phyloP scores from a whole-genome alignment of 2,329 filamentous ascomycete genomes.

The Aspergillus quadrilineatus region DNA sequence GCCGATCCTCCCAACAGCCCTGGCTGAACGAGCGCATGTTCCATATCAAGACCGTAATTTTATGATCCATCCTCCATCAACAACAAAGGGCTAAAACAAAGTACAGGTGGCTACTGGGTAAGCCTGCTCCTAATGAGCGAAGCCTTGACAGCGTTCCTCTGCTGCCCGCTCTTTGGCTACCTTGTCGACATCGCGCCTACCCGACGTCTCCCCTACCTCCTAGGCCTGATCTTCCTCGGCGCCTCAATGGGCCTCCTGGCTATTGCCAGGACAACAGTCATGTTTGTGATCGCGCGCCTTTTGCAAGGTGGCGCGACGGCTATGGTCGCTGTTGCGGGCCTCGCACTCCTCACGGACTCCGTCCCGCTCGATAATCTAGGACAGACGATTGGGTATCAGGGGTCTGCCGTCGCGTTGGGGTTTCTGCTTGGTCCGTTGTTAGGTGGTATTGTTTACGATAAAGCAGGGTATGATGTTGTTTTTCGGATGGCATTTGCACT shows the following conservation, averaged over 20 bases:
- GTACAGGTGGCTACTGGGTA: conserved; percentile 30
- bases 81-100: not conserved
- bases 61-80: not conserved
- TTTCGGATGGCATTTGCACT: conserved; percentile 58
- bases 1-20: conserved; percentile 31
- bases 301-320: conserved; percentile 59
- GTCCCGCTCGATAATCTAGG: conserved; percentile 58
- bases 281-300: conserved; percentile 54
- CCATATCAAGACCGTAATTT: conserved; percentile 27
- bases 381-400: conserved; percentile 59
- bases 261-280: conserved; percentile 48
- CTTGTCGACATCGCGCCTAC: conserved; percentile 34
- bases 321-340: conserved; percentile 60
- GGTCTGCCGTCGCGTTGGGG: conserved; percentile 58
- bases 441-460: conserved; percentile 61
- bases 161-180: conserved; percentile 31
- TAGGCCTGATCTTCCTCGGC: conserved; percentile 54
- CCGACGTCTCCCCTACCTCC: conserved; percentile 58
- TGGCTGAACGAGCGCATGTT: conserved; percentile 25
- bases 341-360: conserved; percentile 60
- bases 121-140: conserved; percentile 32
- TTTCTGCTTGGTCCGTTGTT: conserved; percentile 58
- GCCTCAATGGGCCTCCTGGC: conserved; percentile 58
- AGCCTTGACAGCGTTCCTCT: conserved; percentile 27
- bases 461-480: conserved; percentile 58